Percentiles rank a stretch among this genome's conserved stretches.
Evolutionary conservation across 2,329 filamentous ascomycete genomes (phyloP).

Genomic region (Fusarium sp.): DNA sequence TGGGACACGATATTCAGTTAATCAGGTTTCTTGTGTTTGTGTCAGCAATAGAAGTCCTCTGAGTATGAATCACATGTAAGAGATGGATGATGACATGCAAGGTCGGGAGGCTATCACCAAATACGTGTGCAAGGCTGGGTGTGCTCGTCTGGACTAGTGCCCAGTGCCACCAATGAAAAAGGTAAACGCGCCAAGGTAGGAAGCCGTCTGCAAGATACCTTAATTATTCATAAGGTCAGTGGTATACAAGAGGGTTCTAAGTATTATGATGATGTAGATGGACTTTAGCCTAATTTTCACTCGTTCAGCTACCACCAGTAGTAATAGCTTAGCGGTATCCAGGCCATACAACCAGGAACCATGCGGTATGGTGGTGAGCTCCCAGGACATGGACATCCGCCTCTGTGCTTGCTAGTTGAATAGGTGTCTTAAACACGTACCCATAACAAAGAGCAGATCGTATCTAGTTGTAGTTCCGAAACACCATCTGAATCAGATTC

Average conservation of each 20-base stretch:
- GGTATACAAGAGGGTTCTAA: too few species aligned
- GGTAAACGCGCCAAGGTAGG: neutral
- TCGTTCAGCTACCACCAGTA: neutral
- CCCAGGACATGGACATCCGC: too few species aligned
- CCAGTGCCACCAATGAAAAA: constrained; percentile 3
- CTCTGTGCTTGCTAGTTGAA: too few species aligned
- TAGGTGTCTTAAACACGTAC: too few species aligned
- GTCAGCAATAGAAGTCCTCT: too few species aligned
- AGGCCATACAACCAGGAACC: too few species aligned
- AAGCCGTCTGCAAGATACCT: neutral
- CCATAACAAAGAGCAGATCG: constrained; percentile 7
- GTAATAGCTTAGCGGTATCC: too few species aligned
- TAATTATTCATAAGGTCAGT: too few species aligned
- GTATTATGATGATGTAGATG: neutral
- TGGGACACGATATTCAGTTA: neutral
- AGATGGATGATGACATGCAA: neutral
- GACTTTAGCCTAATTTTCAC: neutral
- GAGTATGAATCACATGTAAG: neutral
- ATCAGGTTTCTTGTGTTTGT: neutral
- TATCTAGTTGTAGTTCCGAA: constrained; percentile 23
- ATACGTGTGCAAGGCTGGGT: constrained; percentile 17
- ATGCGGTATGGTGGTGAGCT: too few species aligned
- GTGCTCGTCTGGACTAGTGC: constrained; percentile 3
- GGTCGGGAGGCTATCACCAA: neutral
- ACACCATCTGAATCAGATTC: constrained; percentile 35